Percentiles rank a stretch among this genome's conserved stretches.
Conservation (phyloP, 352 stramenopile species). For the Globisporangium camurandrum region DNA sequence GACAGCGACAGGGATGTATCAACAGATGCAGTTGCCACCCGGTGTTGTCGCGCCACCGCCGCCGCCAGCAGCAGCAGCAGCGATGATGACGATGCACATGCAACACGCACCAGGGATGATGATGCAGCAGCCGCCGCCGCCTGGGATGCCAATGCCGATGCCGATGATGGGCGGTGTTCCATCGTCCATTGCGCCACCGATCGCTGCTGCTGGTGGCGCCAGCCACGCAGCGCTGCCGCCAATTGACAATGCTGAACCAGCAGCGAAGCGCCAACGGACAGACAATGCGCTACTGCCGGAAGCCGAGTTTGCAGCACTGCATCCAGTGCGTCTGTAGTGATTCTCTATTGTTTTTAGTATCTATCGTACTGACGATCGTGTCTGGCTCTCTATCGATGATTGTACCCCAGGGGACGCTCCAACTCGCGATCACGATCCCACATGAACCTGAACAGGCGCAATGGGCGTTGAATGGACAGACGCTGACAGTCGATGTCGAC, state of each 20-base stretch:
- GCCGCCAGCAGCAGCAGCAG: slow-evolving; percentile 12
- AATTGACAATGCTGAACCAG: slow-evolving; percentile 34
- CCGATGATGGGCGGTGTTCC: background rate
- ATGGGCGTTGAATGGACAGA: slow-evolving; percentile 93
- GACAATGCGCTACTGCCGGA: slow-evolving; percentile 63
- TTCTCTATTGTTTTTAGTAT: slow-evolving; percentile 2
- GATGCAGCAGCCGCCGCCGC: slow-evolving; percentile 26
- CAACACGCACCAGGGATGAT: slow-evolving; percentile 19
- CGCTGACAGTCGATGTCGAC: slow-evolving; percentile 82
- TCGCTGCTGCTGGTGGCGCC: background rate
- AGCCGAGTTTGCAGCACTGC: slow-evolving; percentile 63
- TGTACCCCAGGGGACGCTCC: slow-evolving; percentile 60
- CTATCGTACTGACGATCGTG: too few relatives aligned
- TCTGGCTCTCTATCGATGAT: too few relatives aligned
- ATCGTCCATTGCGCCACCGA: background rate
- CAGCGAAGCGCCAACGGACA: slow-evolving; percentile 63
- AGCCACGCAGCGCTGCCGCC: slow-evolving; percentile 2
- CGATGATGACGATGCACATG: slow-evolving; percentile 22
- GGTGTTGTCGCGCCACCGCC: slow-evolving; percentile 16
- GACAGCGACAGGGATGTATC: slow-evolving; percentile 14
- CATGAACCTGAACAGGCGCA: slow-evolving; percentile 83
- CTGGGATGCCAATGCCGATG: background rate
- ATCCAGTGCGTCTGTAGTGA: slow-evolving; percentile 41
- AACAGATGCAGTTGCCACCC: too few relatives aligned
- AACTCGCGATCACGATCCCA: slow-evolving; percentile 73